Base-by-base conservation (phyloP, 2,329 filamentous ascomycete species). In the Penicillium sclerotiorum region DNA sequence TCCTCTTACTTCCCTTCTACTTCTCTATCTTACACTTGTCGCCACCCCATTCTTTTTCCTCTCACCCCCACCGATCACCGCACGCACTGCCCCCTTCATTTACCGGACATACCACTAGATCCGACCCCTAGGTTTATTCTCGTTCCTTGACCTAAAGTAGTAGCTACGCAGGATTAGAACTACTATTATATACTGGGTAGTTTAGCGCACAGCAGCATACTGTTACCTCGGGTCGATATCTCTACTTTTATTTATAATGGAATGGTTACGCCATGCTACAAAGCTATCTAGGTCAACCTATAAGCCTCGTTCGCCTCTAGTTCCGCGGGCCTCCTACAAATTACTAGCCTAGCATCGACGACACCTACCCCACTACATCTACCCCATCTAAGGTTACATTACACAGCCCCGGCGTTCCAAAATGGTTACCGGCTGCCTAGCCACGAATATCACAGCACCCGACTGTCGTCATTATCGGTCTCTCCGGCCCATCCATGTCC, bases 31-130 rank as follows among this genome's bases (percentile, higher is more conserved):
- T 54, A 44, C 51, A 54, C 51, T 53, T 37, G 45, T 53, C 47
- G 32, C 47, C 47, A 27, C 47, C 44, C 44, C 39, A 27, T 50
- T 54, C 42, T 35, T 45, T 36, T 27, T 25, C 3, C 22, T 45
- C 32, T 49, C 5, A 45, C 44, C 45, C 48, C 46, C 43, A 47
- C 49, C 35, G 27, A 41, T 20, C 45, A 47, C 36, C 45, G 41
- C 35, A 55, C 47, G 28, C 47, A 53, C 45, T 57, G 46, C 49
- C 49, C 51, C 43, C 52, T 55, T 49, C 44, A 55, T 50, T 55
- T 45, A 50, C 35, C n/a, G 42, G 48, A 57, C 49, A 57, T 55
- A 39, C 46, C 54, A 49, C 51, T 50, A 45, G 42, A 57, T 55
- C 54, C 46, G 46, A 50, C 36, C 4, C 45, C 45, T 13, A 32